Conservation (phyloP, 2,329 filamentous ascomycete species). For the Arthrobotrys musiformis region DNA sequence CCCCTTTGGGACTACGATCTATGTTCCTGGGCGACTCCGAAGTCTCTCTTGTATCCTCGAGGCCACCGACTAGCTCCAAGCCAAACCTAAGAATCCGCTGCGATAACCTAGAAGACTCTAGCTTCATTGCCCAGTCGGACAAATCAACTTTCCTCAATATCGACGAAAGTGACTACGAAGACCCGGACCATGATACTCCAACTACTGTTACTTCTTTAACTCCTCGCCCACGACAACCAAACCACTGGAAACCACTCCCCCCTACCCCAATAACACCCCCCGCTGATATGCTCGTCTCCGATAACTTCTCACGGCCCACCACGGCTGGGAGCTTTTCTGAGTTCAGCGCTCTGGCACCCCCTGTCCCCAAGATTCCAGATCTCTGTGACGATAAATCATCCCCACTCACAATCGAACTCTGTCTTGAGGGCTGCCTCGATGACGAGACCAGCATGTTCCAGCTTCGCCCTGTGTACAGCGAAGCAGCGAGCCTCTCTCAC, state of each 20-base stretch:
- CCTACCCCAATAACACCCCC: conserved; percentile 48
- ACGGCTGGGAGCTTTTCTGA: conserved; percentile 23
- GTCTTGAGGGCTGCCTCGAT: conserved; percentile 47
- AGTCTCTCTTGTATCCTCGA: conserved; percentile 16
- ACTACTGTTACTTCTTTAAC: conserved; percentile 41
- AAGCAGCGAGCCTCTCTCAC: conserved; percentile 20
- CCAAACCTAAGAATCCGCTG: conserved; percentile 28
- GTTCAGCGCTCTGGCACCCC: neutral
- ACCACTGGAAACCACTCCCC: conserved; percentile 54
- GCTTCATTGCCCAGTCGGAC: conserved; percentile 1
- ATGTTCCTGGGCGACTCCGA: conserved; percentile 44
- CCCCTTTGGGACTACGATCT: conserved; percentile 47
- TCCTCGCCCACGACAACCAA: conserved; percentile 38
- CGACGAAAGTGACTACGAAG: conserved; percentile 50
- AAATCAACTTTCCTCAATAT: conserved; percentile 44
- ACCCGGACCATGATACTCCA: conserved; percentile 36
- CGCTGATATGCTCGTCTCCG: conserved; percentile 25
- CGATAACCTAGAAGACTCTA: conserved; percentile 22
- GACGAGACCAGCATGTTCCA: conserved; percentile 53
- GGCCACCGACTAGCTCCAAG: conserved; percentile 8
- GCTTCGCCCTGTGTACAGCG: conserved; percentile 42
- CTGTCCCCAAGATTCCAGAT: neutral
- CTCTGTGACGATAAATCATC: conserved; percentile 33
- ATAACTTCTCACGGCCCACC: conserved; percentile 31
- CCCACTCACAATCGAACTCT: conserved; percentile 51